phyloP scores from a whole-genome alignment of 768 basidiomycete species.

The Podaxis sp. region DNA sequence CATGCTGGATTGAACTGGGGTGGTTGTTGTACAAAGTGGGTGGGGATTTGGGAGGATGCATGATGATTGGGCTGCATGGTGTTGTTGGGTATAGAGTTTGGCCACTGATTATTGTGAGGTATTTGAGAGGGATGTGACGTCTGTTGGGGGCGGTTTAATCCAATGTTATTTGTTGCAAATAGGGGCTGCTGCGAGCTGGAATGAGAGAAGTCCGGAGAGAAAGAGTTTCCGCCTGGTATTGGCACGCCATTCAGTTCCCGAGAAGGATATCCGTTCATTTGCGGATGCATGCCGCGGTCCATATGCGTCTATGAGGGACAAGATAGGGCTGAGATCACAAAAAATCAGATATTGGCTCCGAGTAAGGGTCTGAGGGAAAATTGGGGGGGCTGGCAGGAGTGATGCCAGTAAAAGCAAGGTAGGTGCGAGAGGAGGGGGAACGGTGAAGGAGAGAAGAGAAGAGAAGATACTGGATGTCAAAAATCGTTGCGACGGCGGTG shows the following conservation, averaged over 20 bases:
- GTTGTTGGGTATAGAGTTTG: constrained; percentile 4
- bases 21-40: constrained; percentile 29
- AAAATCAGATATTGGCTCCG: background rate
- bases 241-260: constrained; percentile 7
- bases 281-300: constrained; percentile 5
- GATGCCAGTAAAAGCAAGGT: background rate
- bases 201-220: constrained; percentile 4
- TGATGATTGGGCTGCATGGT: constrained; percentile 3
- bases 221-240: background rate
- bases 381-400: background rate
- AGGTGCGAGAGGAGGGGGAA: background rate
- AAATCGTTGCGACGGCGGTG: constrained; percentile 5
- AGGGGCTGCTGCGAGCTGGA: constrained; percentile 2
- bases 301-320: background rate
- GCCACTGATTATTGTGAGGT: constrained; percentile 11
- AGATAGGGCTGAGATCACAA: background rate
- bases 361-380: background rate
- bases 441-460: background rate
- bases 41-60: background rate
- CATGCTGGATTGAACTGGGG: constrained; percentile 35
- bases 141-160: constrained; percentile 10
- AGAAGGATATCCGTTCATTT: constrained; percentile 10
- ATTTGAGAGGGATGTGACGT: constrained; percentile 6
- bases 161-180: constrained; percentile 10
- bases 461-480: constrained; percentile 6